Evolutionary conservation across 2,329 filamentous ascomycete species (phyloP).

Genomic region (Colletotrichum ledebouriae): DNA sequence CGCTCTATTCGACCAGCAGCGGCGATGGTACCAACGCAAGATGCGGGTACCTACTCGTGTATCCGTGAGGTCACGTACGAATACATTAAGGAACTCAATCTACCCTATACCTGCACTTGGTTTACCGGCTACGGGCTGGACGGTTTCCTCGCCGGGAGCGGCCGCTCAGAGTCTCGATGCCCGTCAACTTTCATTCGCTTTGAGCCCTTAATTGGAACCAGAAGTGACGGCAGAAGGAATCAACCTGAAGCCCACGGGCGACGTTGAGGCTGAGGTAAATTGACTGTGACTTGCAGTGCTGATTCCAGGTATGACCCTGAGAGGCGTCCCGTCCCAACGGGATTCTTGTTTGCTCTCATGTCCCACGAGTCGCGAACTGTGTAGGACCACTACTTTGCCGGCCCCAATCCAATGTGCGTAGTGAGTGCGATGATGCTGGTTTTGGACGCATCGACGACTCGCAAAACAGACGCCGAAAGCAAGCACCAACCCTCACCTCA

Average conservation of each 20-base stretch:
- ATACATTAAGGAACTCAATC: constrained; percentile 6
- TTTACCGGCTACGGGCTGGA: constrained; percentile 8
- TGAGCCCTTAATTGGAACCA: not conserved
- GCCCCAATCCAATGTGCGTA: not conserved
- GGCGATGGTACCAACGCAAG: not conserved
- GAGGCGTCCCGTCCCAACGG: not conserved
- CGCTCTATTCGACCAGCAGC: not conserved
- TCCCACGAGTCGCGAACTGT: constrained; percentile 12
- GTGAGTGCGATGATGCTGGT: constrained; percentile 1
- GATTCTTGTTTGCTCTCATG: not conserved
- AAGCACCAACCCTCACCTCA: not conserved
- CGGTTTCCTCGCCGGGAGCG: not conserved
- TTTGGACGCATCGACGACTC: constrained; percentile 10
- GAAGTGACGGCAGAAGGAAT: not conserved
- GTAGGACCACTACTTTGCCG: constrained; percentile 2
- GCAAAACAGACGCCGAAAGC: not conserved
- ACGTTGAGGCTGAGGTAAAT: constrained; percentile 10
- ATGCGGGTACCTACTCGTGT: not conserved
- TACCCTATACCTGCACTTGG: constrained; percentile 16
- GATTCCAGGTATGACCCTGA: constrained; percentile 10
- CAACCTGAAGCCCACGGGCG: constrained; percentile 1
- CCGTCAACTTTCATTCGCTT: not conserved
- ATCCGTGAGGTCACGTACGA: not conserved
- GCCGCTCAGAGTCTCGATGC: not conserved
- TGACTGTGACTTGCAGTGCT: constrained; percentile 6